Evolutionary conservation across 192 early-diverging fungal species (phyloP).

Genomic region (Rhizoclosmatium globosum): DNA sequence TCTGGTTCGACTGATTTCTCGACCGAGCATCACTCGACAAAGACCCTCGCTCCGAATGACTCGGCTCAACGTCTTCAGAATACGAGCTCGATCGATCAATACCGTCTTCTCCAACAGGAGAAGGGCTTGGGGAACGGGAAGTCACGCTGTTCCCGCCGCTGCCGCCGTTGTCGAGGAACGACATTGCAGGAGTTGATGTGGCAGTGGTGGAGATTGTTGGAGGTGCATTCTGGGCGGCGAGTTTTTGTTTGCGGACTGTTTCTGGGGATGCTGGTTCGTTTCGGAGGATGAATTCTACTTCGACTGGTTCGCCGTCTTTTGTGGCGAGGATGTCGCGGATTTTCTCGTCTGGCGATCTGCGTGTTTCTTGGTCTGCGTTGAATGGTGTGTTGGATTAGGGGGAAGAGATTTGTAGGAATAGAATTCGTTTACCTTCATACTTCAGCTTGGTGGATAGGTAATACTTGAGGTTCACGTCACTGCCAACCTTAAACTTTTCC

Average conservation of each 20-base stretch:
- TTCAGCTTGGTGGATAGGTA: slow-evolving; percentile 46
- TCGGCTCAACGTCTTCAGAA: slow-evolving; percentile 20
- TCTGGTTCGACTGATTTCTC: not conserved
- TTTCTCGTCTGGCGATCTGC: slow-evolving; percentile 33
- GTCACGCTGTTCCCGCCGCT: not conserved
- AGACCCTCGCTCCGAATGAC: not conserved
- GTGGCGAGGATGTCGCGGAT: slow-evolving; percentile 48
- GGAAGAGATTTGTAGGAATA: not conserved
- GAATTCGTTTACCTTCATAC: slow-evolving; percentile 35
- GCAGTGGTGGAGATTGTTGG: not conserved
- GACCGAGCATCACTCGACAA: not conserved
- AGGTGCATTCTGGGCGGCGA: slow-evolving; percentile 4
- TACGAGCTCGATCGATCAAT: not conserved
- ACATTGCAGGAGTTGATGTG: not conserved
- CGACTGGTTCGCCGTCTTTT: slow-evolving; percentile 40
- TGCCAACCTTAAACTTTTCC: slow-evolving; percentile 55
- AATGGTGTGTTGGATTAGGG: not conserved
- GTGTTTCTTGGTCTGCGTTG: slow-evolving; percentile 34
- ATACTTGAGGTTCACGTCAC: slow-evolving; percentile 22
- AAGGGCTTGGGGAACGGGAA: not conserved
- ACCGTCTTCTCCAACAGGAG: not conserved
- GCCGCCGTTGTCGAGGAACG: slow-evolving; percentile 12
- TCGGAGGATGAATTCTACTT: slow-evolving; percentile 55
- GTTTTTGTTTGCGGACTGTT: slow-evolving; percentile 19
- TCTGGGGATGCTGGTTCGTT: slow-evolving; percentile 27